Conservation (phyloP, 2,329 filamentous ascomycete species). For the Pseudogymnoascus sp. region DNA sequence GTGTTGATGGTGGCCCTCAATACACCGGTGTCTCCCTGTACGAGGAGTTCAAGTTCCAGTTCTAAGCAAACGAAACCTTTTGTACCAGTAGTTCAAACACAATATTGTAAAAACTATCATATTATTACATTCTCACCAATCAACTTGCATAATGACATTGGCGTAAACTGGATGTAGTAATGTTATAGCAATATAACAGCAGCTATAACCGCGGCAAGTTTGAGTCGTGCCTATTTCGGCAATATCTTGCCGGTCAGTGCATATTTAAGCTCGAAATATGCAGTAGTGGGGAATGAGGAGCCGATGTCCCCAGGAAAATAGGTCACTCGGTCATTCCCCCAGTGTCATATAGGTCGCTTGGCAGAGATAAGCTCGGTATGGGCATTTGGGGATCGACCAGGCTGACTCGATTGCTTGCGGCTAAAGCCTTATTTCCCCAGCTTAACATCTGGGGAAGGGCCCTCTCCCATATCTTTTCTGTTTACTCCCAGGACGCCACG, state of each 20-base stretch:
- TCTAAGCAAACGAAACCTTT: not conserved
- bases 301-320: not conserved
- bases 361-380: not conserved
- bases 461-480: not conserved
- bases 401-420: not conserved
- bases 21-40: not conserved
- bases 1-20: not conserved
- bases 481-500: not conserved
- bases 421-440: not conserved
- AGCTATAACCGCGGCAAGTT: not conserved
- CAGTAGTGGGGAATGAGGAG: not conserved
- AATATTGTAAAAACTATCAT: not conserved
- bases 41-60: not conserved
- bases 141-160: not conserved
- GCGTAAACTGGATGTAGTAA: not conserved
- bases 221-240: not conserved
- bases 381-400: not conserved
- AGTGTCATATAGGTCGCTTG: not conserved
- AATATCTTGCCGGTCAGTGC: not conserved
- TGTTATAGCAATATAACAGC: not conserved
- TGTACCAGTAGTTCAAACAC: not conserved
- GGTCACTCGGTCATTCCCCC: not conserved
- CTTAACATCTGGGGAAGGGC: not conserved
- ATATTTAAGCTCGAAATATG: slow-evolving; percentile 4
- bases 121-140: not conserved